Percentiles rank a stretch among this genome's conserved stretches.
Conservation (phyloP, 1,284 basidiomycete species). For the Boletus albobrunnescens region DNA sequence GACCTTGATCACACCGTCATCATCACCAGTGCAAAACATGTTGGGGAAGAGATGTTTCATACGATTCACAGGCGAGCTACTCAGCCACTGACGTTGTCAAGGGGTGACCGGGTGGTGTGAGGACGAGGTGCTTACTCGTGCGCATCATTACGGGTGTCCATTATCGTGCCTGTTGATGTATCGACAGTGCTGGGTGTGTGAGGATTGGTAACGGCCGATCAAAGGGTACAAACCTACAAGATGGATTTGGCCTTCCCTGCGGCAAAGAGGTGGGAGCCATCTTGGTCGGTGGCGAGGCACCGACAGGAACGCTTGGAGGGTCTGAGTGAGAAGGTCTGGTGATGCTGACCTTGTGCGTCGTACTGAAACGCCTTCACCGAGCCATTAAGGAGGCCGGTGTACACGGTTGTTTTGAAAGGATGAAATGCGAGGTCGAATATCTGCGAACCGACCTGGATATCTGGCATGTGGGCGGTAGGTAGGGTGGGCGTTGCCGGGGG, state of each 20-base stretch:
- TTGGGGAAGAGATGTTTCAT: conserved; percentile 66
- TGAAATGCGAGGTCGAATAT: conserved; percentile 90
- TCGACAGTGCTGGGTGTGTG: conserved; percentile 57
- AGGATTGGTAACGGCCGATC: background rate
- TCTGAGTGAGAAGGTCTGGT: conserved; percentile 51
- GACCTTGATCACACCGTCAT: conserved; percentile 91
- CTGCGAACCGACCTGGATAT: conserved; percentile 70
- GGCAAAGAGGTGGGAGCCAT: conserved; percentile 67
- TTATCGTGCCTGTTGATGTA: conserved; percentile 58
- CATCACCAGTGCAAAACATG: conserved; percentile 83
- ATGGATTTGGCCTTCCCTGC: conserved; percentile 83
- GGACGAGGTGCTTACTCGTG: conserved; percentile 67
- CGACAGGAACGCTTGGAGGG: conserved; percentile 77
- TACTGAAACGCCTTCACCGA: conserved; percentile 79
- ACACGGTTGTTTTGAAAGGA: conserved; percentile 65
- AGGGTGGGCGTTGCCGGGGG: conserved; percentile 5
- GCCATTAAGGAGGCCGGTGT: conserved; percentile 78
- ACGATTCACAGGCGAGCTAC: conserved; percentile 81
- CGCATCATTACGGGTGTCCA: conserved; percentile 58
- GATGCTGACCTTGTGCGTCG: conserved; percentile 58
- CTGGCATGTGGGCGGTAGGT: conserved; percentile 40
- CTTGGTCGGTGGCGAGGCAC: conserved; percentile 59
- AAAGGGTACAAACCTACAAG: conserved; percentile 52
- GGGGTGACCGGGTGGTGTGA: conserved; percentile 14
- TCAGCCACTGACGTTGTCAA: conserved; percentile 37